Evolutionary conservation across 805 yeast genomes (phyloP).

Genomic region (Starmerella bombi): DNA sequence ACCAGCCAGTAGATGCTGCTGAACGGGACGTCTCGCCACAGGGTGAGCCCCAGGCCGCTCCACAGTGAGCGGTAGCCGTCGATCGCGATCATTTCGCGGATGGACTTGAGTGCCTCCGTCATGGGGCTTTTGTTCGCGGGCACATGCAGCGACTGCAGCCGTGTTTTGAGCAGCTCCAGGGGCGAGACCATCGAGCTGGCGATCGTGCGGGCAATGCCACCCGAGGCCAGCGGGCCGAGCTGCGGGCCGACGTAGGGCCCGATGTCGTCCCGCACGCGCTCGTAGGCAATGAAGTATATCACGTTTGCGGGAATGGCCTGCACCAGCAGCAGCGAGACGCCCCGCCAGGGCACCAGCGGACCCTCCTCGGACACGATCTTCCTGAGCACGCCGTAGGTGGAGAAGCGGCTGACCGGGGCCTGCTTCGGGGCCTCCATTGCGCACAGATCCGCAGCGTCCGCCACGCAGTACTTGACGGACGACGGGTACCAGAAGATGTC

Average conservation of each 20-base stretch:
- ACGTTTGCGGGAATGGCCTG: slow-evolving; percentile 92
- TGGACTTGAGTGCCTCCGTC: slow-evolving; percentile 35
- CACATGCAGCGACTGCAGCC: slow-evolving; percentile 62
- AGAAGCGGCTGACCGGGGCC: background rate
- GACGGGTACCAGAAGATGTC: slow-evolving; percentile 31
- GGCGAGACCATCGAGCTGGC: slow-evolving; percentile 85
- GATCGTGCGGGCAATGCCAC: slow-evolving; percentile 65
- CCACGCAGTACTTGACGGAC: slow-evolving; percentile 28
- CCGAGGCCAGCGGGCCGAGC: slow-evolving; percentile 70
- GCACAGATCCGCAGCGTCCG: slow-evolving; percentile 22
- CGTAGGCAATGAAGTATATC: slow-evolving; percentile 90
- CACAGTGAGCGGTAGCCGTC: slow-evolving; percentile 58
- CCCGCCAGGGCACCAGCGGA: slow-evolving; percentile 67
- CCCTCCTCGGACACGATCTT: slow-evolving; percentile 68
- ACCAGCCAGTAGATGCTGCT: slow-evolving; percentile 90
- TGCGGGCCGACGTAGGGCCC: slow-evolving; percentile 34
- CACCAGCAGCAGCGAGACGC: slow-evolving; percentile 58
- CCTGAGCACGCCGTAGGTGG: slow-evolving; percentile 56
- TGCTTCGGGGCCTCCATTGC: background rate
- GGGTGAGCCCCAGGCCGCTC: slow-evolving; percentile 72
- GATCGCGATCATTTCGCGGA: slow-evolving; percentile 36
- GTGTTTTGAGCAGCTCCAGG: slow-evolving; percentile 69
- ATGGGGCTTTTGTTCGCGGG: slow-evolving; percentile 33
- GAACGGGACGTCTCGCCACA: slow-evolving; percentile 97
- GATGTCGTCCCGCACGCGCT: slow-evolving; percentile 64